A percentile compares a stretch with the other conserved stretches of the same genome.
These are phyloP conservation scores for Colletotrichum lupini DNA, from an alignment of 2,329 filamentous ascomycete genomes.

Conservation along the genomic window DNA sequence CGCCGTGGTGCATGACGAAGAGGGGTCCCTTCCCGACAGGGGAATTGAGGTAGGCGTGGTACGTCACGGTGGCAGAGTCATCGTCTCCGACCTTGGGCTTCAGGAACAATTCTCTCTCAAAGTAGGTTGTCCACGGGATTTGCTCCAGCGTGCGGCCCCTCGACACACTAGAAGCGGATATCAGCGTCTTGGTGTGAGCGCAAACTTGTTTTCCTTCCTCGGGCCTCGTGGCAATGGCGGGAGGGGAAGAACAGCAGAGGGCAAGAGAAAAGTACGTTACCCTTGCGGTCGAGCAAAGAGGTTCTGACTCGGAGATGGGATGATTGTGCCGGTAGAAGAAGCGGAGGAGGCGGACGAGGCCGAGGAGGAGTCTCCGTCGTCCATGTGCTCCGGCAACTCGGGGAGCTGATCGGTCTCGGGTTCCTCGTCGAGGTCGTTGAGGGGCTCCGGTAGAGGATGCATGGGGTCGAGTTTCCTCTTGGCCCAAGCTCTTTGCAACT, in stretches of 20 bases:
- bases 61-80: slow-evolving; percentile 60
- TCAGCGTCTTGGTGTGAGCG: neutral
- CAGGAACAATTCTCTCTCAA: slow-evolving; percentile 87
- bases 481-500: slow-evolving; percentile 82
- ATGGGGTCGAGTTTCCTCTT: slow-evolving; percentile 77
- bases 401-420: slow-evolving; percentile 58
- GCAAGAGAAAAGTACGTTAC: slow-evolving; percentile 54
- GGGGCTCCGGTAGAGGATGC: slow-evolving; percentile 61
- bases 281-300: slow-evolving; percentile 78
- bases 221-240: neutral
- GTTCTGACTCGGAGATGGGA: slow-evolving; percentile 79
- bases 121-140: slow-evolving; percentile 89
- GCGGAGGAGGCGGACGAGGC: slow-evolving; percentile 76
- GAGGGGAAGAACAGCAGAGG: slow-evolving; percentile 11
- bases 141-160: slow-evolving; percentile 69
- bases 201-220: neutral
- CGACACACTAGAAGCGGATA: slow-evolving; percentile 17
- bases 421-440: slow-evolving; percentile 65
- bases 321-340: slow-evolving; percentile 92
- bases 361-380: slow-evolving; percentile 77
- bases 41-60: slow-evolving; percentile 90
- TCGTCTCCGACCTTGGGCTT: slow-evolving; percentile 48
- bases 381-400: slow-evolving; percentile 57
- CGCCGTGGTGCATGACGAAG: slow-evolving; percentile 95
- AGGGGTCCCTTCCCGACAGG: slow-evolving; percentile 81